A percentile compares a stretch with the other conserved stretches of the same genome.
Evolutionary conservation across 352 stramenopile species (phyloP).

Genomic region (Pythium scleroteichum): DNA sequence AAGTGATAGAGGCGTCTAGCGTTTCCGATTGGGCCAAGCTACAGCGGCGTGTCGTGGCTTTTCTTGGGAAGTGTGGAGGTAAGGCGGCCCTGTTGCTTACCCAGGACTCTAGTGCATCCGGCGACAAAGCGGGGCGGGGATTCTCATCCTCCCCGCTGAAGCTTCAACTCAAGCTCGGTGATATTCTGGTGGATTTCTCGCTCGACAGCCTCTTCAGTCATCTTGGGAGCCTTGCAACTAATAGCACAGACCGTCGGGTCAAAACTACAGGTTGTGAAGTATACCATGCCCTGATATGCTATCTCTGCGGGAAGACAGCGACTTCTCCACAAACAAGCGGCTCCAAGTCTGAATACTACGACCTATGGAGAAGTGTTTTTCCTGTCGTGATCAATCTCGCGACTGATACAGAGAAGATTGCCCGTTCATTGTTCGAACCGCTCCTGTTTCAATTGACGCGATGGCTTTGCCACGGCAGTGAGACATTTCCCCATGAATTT

Average conservation of each 20-base stretch:
- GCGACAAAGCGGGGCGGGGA: conserved; percentile 2
- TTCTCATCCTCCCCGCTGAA: conserved; percentile 28
- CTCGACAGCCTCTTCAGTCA: conserved; percentile 54
- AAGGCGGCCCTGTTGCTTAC: conserved; percentile 51
- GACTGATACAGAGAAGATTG: conserved; percentile 73
- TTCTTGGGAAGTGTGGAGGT: conserved; percentile 59
- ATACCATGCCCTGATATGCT: conserved; percentile 70
- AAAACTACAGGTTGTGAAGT: conserved; percentile 67
- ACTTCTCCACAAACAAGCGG: conserved; percentile 60
- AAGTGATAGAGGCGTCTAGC: conserved; percentile 15
- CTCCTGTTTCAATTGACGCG: conserved; percentile 72
- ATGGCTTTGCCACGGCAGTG: conserved; percentile 61
- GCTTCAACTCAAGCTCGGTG: conserved; percentile 48
- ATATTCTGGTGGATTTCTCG: conserved; percentile 40
- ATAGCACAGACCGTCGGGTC: conserved; percentile 55
- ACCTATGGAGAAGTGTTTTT: conserved; percentile 57
- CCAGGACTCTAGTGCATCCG: conserved; percentile 20
- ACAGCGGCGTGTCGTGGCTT: conserved; percentile 58
- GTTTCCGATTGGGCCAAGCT: conserved; percentile 37
- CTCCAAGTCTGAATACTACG: conserved; percentile 63
- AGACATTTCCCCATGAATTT: conserved; percentile 71
- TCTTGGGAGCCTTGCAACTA: conserved; percentile 45
- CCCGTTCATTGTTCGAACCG: conserved; percentile 66
- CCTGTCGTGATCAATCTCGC: conserved; percentile 53
- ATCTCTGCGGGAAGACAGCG: conserved; percentile 69